Conservation (phyloP, 768 basidiomycete genomes). For the Mycena alexandri region DNA sequence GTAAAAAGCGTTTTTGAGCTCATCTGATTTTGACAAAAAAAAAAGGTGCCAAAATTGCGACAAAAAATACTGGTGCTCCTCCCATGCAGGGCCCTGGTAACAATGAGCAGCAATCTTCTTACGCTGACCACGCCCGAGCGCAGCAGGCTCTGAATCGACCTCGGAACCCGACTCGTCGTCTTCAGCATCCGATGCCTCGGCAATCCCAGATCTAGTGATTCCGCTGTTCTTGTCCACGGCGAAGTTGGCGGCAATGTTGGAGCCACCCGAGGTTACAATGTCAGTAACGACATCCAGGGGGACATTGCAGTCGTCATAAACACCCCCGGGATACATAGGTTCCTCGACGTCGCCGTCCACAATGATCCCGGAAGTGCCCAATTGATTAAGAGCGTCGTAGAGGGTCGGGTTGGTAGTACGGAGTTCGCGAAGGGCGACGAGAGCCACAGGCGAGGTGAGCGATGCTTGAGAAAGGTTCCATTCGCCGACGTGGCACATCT, state of each 20-base stretch:
- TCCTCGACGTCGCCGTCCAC: neutral
- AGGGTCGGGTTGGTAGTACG: neutral
- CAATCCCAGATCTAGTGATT: slow-evolving; percentile 16
- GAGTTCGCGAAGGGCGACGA: slow-evolving; percentile 12
- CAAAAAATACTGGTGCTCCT: slow-evolving; percentile 16
- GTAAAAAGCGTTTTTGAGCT: slow-evolving; percentile 2
- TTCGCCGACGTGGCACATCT: slow-evolving; percentile 16
- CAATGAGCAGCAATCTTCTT: neutral
- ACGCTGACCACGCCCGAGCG: slow-evolving; percentile 18
- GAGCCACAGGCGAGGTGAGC: slow-evolving; percentile 7
- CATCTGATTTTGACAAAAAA: too few relatives aligned
- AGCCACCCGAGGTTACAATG: neutral
- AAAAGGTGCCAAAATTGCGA: slow-evolving; percentile 9
- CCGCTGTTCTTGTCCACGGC: slow-evolving; percentile 9
- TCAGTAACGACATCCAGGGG: slow-evolving; percentile 20
- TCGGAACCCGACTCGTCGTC: too few relatives aligned
- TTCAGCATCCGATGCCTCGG: slow-evolving; percentile 12
- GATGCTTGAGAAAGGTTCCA: too few relatives aligned
- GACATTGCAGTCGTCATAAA: slow-evolving; percentile 28
- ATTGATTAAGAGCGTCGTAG: slow-evolving; percentile 1
- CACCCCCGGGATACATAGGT: neutral
- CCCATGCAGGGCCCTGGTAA: too few relatives aligned
- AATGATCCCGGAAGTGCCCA: neutral
- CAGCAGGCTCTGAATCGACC: neutral
- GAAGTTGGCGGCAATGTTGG: neutral